phyloP scores from a whole-genome alignment of 306 rosid species.

The Fragaria vesca region DNA sequence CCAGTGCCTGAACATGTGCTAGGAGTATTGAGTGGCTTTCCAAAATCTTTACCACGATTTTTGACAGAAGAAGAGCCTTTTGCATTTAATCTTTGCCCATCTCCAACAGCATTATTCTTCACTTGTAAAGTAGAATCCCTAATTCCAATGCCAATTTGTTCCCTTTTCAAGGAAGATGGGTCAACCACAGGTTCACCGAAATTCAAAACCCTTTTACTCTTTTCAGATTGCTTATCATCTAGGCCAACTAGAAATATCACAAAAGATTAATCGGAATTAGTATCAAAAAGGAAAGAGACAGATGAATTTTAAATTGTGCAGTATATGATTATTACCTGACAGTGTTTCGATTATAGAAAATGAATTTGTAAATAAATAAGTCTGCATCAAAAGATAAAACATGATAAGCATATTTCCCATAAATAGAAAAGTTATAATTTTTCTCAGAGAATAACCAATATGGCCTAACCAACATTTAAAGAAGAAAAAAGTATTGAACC shows the following conservation, averaged over 20 bases:
- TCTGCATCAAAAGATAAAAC: slow-evolving; percentile 54
- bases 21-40: slow-evolving; percentile 39
- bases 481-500: slow-evolving; percentile 47
- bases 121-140: slow-evolving; percentile 53
- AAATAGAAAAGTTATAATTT: slow-evolving; percentile 2
- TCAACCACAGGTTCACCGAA: slow-evolving; percentile 40
- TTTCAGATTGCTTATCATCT: slow-evolving; percentile 60
- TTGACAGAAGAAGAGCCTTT: slow-evolving; percentile 50
- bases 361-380: slow-evolving; percentile 82
- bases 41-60: slow-evolving; percentile 34
- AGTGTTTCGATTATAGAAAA: slow-evolving; percentile 89
- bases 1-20: slow-evolving; percentile 40
- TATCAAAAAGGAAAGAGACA: slow-evolving; percentile 7
- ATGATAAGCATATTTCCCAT: slow-evolving; percentile 2
- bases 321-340: slow-evolving; percentile 63
- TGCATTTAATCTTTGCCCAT: slow-evolving; percentile 53
- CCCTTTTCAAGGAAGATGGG: slow-evolving; percentile 39
- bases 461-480: neutral
- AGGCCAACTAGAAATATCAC: slow-evolving; percentile 55
- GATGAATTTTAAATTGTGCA: slow-evolving; percentile 29
- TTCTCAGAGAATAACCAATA: neutral
- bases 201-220: slow-evolving; percentile 49
- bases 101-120: slow-evolving; percentile 47
- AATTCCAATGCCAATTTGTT: slow-evolving; percentile 42
- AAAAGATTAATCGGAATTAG: slow-evolving; percentile 21